Evolutionary conservation across 1,284 basidiomycete species (phyloP).

Genomic region (Malassezia globosa): DNA sequence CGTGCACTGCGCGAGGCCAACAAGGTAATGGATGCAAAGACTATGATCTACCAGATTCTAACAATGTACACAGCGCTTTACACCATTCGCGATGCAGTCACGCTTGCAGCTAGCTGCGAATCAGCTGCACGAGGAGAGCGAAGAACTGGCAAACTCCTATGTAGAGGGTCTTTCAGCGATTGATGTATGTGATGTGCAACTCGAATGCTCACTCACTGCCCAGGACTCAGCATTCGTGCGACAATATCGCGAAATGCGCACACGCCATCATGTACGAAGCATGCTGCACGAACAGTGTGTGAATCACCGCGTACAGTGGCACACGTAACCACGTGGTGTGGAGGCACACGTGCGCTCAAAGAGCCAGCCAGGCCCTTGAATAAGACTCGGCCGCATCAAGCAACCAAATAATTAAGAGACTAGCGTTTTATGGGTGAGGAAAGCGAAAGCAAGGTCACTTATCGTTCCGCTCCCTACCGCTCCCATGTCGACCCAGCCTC

Average conservation of each 20-base stretch:
- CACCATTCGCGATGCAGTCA: constrained; percentile 28
- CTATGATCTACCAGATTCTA: too few relatives aligned
- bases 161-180: constrained; percentile 31
- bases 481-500: constrained; percentile 96
- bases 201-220: background rate
- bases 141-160: constrained; percentile 37
- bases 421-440: too few relatives aligned
- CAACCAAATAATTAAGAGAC: too few relatives aligned
- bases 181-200: constrained; percentile 1
- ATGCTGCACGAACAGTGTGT: constrained; percentile 6
- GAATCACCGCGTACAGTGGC: constrained; percentile 3
- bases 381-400: background rate
- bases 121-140: constrained; percentile 30
- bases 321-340: constrained; percentile 14
- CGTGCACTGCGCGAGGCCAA: constrained; percentile 24
- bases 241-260: constrained; percentile 9
- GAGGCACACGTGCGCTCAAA: constrained; percentile 12
- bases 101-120: constrained; percentile 24
- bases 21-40: constrained; percentile 14
- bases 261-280: constrained; percentile 9
- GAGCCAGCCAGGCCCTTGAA: background rate
- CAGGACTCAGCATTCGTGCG: constrained; percentile 12
- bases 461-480: too few relatives aligned
- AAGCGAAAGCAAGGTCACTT: too few relatives aligned
- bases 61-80: constrained; percentile 26